These are phyloP conservation scores for Rutidosis leptorrhynchoides DNA, from an alignment of 129 eudicot genomes.

Conservation along the genomic window DNA sequence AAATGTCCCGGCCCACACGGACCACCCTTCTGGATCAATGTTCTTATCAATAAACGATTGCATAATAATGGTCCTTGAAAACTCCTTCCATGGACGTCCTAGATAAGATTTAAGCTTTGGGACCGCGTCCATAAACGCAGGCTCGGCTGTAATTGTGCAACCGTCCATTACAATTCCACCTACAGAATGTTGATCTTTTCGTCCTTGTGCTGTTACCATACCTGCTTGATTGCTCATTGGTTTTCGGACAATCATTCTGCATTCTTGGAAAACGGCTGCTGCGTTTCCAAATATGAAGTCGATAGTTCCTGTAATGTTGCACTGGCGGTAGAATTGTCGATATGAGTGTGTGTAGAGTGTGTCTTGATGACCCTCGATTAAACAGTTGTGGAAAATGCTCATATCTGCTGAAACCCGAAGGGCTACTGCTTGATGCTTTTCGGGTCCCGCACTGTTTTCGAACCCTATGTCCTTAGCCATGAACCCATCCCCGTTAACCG, in stretches of 20 bases:
- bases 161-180: conserved; percentile 48
- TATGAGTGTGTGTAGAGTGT: conserved; percentile 35
- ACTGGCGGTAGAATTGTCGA: conserved; percentile 51
- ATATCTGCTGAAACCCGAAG: conserved; percentile 46
- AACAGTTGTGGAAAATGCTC: conserved; percentile 37
- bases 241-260: conserved; percentile 39
- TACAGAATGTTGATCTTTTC: conserved; percentile 30
- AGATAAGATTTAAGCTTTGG: conserved; percentile 38
- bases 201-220: conserved; percentile 57
- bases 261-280: conserved; percentile 50
- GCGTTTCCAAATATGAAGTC: conserved; percentile 63
- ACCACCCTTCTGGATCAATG: conserved; percentile 56
- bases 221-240: conserved; percentile 38
- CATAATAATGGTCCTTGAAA: conserved; percentile 43
- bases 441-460: conserved; percentile 62
- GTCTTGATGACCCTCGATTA: conserved; percentile 32
- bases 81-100: conserved; percentile 54
- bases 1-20: conserved; percentile 39
- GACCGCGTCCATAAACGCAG: conserved; percentile 8
- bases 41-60: conserved; percentile 36
- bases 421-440: conserved; percentile 69
- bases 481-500: conserved; percentile 58
- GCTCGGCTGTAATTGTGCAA: conserved; percentile 37
- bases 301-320: conserved; percentile 52
- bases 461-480: conserved; percentile 58